Conservation (phyloP, 192 early-diverging fungal genomes). For the Coemansia sp. region DNA sequence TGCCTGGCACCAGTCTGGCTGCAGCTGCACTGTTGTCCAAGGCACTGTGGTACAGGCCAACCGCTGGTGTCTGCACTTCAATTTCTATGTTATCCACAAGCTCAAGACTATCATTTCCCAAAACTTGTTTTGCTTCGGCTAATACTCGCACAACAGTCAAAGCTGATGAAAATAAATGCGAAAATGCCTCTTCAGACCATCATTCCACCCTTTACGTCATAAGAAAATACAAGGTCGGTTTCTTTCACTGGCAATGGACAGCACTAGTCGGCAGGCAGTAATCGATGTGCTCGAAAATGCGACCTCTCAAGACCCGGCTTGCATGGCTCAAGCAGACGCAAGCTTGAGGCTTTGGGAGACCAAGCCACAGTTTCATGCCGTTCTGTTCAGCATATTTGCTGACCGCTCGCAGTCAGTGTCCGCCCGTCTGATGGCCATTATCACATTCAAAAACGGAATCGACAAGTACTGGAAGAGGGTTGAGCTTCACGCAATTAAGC, state of each 20-base stretch:
- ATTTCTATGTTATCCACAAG: no score
- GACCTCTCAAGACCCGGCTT: slow-evolving; percentile 63
- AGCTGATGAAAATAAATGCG: no score
- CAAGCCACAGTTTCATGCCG: slow-evolving; percentile 67
- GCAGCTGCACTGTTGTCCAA: no score
- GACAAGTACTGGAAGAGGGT: slow-evolving; percentile 87
- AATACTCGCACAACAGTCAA: no score
- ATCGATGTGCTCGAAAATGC: slow-evolving; percentile 58
- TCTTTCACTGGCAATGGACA: not conserved
- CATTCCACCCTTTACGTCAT: no score
- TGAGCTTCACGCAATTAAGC: slow-evolving; percentile 46
- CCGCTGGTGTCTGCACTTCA: no score
- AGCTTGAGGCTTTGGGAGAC: slow-evolving; percentile 69
- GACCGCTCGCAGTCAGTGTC: slow-evolving; percentile 62
- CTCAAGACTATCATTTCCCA: no score
- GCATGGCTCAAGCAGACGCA: slow-evolving; percentile 63
- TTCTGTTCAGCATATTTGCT: slow-evolving; percentile 71
- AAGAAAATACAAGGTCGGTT: not conserved
- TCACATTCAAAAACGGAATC: slow-evolving; percentile 87
- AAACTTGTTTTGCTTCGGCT: no score
- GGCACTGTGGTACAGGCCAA: no score
- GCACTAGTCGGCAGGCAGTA: slow-evolving; percentile 16
- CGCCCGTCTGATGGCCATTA: slow-evolving; percentile 70
- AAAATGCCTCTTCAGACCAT: no score
- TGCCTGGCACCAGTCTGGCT: no score